phyloP scores from a whole-genome alignment of 805 yeast genomes.

The Candida argentea region DNA sequence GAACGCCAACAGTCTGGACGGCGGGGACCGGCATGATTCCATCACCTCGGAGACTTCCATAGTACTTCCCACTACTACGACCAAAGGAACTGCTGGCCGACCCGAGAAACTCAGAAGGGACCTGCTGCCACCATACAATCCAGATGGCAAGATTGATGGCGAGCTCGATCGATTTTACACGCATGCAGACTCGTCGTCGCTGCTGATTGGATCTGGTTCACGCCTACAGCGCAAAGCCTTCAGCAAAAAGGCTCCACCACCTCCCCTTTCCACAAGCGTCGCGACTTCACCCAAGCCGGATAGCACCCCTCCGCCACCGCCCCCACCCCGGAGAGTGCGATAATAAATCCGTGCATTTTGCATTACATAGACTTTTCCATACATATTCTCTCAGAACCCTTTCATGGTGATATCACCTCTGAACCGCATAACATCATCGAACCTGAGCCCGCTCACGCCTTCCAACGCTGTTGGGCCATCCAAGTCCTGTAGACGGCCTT shows the following conservation, averaged over 20 bases:
- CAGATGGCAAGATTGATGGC: too few species aligned
- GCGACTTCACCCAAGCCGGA: not conserved
- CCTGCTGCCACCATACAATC: too few species aligned
- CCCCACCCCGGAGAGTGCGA: slow-evolving; percentile 24
- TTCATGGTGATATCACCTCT: slow-evolving; percentile 39
- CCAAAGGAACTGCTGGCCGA: too few species aligned
- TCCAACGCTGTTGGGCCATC: slow-evolving; percentile 32
- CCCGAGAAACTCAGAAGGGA: too few species aligned
- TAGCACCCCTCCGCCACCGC: slow-evolving; percentile 21
- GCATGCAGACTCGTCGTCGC: slow-evolving; percentile 7
- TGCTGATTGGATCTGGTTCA: slow-evolving; percentile 9
- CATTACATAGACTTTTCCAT: not conserved
- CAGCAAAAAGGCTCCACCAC: slow-evolving; percentile 30
- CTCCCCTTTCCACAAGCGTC: slow-evolving; percentile 19
- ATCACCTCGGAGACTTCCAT: too few species aligned
- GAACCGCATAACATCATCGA: slow-evolving; percentile 54
- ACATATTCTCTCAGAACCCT: not conserved
- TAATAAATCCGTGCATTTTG: slow-evolving; percentile 1
- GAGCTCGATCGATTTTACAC: too few species aligned
- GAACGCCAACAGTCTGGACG: too few species aligned
- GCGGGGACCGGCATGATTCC: too few species aligned
- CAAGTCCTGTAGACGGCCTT: slow-evolving; percentile 18
- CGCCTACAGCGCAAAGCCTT: slow-evolving; percentile 19
- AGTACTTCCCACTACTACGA: too few species aligned
- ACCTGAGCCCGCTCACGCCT: slow-evolving; percentile 61